Evolutionary conservation across 345 rosid genomes (phyloP).

Genomic region (Bruguiera parviflora): DNA sequence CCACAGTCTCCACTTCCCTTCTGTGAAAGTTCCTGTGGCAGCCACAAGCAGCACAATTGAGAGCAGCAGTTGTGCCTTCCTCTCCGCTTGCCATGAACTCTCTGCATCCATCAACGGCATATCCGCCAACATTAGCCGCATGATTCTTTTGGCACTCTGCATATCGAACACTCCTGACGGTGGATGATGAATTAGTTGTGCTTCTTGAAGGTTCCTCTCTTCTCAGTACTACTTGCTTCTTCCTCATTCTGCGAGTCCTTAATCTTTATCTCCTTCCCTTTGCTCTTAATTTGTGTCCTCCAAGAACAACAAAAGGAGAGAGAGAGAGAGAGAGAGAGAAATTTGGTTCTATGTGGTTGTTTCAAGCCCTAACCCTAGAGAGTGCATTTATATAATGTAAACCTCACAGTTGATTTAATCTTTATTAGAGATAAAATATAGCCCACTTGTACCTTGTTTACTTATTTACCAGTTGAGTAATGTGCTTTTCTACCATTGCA

Average conservation of each 20-base stretch:
- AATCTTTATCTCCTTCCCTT: conserved; percentile 3
- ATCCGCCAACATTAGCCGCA: conserved; percentile 65
- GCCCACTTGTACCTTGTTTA: background rate
- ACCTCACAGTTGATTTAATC: background rate
- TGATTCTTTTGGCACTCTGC: conserved; percentile 80
- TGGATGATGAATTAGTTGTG: conserved; percentile 35
- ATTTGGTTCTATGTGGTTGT: conserved; percentile 13
- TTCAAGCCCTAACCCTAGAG: conserved; percentile 57
- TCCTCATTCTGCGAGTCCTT: conserved; percentile 44
- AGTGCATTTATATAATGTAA: conserved; percentile 36
- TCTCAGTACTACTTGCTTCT: conserved; percentile 63
- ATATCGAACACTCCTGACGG: conserved; percentile 50
- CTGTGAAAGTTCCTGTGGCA: conserved; percentile 34
- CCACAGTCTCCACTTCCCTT: conserved; percentile 53
- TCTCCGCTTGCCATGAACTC: conserved; percentile 74
- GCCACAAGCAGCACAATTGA: conserved; percentile 39
- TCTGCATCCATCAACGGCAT: conserved; percentile 77
- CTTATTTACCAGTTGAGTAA: background rate
- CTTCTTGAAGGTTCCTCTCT: conserved; percentile 51
- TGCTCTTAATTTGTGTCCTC: conserved; percentile 8
- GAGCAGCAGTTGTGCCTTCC: conserved; percentile 25
- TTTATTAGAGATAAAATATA: background rate
- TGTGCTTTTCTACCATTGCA: conserved; percentile 9
- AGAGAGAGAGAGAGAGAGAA: conserved; percentile 7
- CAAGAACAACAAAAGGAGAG: conserved; percentile 4